Percentiles rank a stretch among this genome's conserved stretches.
phyloP scores from a whole-genome alignment of 129 eudicot species.

The Heracleum sosnowskyi region DNA sequence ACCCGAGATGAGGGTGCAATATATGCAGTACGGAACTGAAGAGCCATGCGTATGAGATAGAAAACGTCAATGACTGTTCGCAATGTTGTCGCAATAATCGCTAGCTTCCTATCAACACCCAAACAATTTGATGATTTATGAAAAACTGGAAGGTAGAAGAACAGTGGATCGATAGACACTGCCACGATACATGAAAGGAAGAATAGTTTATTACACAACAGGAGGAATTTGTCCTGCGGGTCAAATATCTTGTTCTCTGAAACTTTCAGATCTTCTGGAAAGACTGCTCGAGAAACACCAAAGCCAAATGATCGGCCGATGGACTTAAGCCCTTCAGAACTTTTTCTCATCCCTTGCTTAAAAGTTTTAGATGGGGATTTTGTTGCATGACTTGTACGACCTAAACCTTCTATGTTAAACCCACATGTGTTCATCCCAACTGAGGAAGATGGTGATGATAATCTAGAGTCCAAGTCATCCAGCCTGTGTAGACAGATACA shows the following conservation, averaged over 20 bases:
- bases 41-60: slow-evolving; percentile 62
- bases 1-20: slow-evolving; percentile 97
- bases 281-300: slow-evolving; percentile 69
- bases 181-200: slow-evolving; percentile 80
- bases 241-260: slow-evolving; percentile 72
- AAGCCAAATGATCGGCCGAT: slow-evolving; percentile 57
- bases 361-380: slow-evolving; percentile 55
- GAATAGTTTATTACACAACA: slow-evolving; percentile 76
- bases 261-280: slow-evolving; percentile 88
- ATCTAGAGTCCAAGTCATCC: slow-evolving; percentile 33
- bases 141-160: slow-evolving; percentile 77
- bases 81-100: slow-evolving; percentile 56
- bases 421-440: slow-evolving; percentile 44
- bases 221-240: slow-evolving; percentile 85
- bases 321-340: slow-evolving; percentile 72
- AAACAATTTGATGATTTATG: slow-evolving; percentile 43
- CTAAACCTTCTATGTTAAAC: slow-evolving; percentile 51
- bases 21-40: slow-evolving; percentile 87
- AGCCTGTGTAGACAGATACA: slow-evolving; percentile 23
- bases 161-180: slow-evolving; percentile 84
- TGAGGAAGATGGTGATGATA: slow-evolving; percentile 33
- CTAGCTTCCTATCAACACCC: slow-evolving; percentile 58
- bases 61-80: slow-evolving; percentile 64
- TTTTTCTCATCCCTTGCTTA: slow-evolving; percentile 53
- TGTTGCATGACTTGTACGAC: slow-evolving; percentile 27